Evolutionary conservation across 78 protist genomes (phyloP), one percentile per base, ranked within the genome.

Genomic region (Dictyostelium capitatum): DNA sequence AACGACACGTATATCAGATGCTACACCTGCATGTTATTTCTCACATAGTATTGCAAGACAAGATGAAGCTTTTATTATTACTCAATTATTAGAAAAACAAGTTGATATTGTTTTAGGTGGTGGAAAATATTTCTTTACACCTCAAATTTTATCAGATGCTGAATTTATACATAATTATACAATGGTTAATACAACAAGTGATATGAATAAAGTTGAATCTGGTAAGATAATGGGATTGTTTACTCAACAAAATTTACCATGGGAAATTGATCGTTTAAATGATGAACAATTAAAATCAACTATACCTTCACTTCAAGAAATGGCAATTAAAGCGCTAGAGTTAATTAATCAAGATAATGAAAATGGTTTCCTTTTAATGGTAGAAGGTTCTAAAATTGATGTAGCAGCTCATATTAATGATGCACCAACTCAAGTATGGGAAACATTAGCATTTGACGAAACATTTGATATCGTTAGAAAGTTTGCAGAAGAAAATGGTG

Each of bases 361-460:
- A 0, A 23, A 59, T 20, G 95, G 94, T 17, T 82, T 87, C 81
- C 19, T 95, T 32, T 50, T 89, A 51, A 73, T 95, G 94, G 59
- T 77, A 7, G 93, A 87, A 19, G 93, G 93, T 4, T 74, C 93
- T 0, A 54, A 89, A 28, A 96, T 96, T 46, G 98, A 96, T 47
- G 80, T 95, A n/a, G 96, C 96, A 6, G 96, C 74, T 46, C 98
- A 96, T 47, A 15, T 53, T 19, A 95, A 96, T 64, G 98, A 96
- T n/a, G 85, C 97, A 30, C 54, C 89, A 4, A 81, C 87, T 1
- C 92, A 72, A 25, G 62, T 73, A 41, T 74, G 81, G 11, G 98
- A 96, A 17, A 84, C 90, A 4, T 3, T 17, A 43, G 73, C 19
- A n/a, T 94, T 92, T 30, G 91, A 85, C 25, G 23, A 83, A 11